phyloP scores from a whole-genome alignment of 2,329 filamentous ascomycete genomes.

The Aspergillus sojae region DNA sequence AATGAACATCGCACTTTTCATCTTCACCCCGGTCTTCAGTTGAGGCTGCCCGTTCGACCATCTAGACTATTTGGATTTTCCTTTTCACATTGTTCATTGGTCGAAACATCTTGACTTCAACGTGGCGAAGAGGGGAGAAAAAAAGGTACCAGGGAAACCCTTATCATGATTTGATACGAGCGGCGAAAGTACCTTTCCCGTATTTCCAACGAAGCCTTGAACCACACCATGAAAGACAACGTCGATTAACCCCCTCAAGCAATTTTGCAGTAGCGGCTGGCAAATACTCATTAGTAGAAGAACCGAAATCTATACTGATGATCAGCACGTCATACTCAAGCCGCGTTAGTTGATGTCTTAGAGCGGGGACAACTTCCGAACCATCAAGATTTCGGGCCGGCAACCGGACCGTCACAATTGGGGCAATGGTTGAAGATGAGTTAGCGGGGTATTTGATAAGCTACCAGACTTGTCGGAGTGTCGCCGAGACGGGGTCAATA shows the following conservation, averaged over 20 bases:
- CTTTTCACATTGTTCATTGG: neutral
- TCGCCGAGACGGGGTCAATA: conserved; percentile 3
- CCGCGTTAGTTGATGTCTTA: neutral
- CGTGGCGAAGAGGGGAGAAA: neutral
- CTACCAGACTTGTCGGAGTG: conserved; percentile 5
- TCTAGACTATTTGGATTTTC: no score
- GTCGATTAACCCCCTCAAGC: neutral
- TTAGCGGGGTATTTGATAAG: conserved; percentile 10
- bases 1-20: neutral
- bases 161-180: neutral
- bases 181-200: neutral
- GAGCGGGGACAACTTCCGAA: neutral
- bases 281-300: neutral
- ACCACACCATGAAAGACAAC: neutral
- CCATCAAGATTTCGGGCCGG: neutral
- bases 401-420: neutral
- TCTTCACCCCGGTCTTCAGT: neutral
- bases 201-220: neutral
- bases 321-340: neutral
- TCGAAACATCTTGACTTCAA: neutral
- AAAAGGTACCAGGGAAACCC: neutral
- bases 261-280: neutral
- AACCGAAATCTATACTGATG: neutral
- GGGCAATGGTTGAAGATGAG: neutral
- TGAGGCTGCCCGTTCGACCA: neutral